Percentiles rank a stretch among this genome's conserved stretches.
These are phyloP conservation scores for Zygosaccharomyces pseudobailii DNA, from an alignment of 1,139 yeast species.

Conservation along the genomic window DNA sequence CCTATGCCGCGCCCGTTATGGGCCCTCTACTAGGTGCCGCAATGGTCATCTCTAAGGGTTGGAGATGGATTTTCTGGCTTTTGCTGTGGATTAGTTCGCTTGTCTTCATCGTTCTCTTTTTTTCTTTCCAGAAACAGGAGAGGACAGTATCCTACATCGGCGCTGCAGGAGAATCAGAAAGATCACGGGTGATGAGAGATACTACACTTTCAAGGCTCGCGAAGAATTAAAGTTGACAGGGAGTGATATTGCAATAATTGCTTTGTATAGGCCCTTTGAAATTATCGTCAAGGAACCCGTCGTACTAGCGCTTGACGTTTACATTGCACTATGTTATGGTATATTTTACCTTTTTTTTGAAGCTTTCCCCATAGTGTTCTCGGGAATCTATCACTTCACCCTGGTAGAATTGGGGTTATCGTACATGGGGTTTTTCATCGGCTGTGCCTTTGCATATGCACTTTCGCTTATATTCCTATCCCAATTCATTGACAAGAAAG, in stretches of 20 bases:
- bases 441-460: conserved; percentile 35
- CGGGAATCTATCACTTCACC: conserved; percentile 43
- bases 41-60: conserved; percentile 41
- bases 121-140: conserved; percentile 48
- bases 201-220: conserved; percentile 35
- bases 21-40: conserved; percentile 58
- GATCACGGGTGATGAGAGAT: conserved; percentile 41
- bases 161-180: conserved; percentile 44
- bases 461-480: conserved; percentile 12
- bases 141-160: conserved; percentile 41
- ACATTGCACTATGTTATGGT: conserved; percentile 51
- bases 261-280: conserved; percentile 48
- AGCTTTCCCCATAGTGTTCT: conserved; percentile 53
- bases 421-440: conserved; percentile 44
- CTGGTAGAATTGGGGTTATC: conserved; percentile 46
- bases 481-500: conserved; percentile 26
- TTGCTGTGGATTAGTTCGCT: conserved; percentile 39
- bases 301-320: conserved; percentile 44
- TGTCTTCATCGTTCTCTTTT: conserved; percentile 34
- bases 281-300: conserved; percentile 43
- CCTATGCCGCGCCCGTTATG: conserved; percentile 54
- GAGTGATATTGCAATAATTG: conserved; percentile 35
- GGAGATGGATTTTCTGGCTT: conserved; percentile 47
- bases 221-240: conserved; percentile 34
- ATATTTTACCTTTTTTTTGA: conserved; percentile 55